Evolutionary conservation across 164 flowering plant genomes (phyloP).

Genomic region (Umbellularia californica): DNA sequence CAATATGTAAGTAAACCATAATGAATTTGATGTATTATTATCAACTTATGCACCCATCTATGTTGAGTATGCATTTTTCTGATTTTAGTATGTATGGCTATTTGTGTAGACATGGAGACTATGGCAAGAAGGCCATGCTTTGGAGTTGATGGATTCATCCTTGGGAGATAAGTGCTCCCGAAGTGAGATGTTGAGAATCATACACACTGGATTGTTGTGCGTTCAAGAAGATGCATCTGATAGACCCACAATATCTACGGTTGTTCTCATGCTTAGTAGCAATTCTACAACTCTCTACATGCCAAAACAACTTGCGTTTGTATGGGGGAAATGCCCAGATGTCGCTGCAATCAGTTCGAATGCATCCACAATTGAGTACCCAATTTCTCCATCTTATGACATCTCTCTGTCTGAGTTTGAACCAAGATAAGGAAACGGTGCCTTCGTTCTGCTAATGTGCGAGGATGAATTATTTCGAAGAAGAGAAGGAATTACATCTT

Average conservation of each 20-base stretch:
- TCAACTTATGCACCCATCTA: too few relatives aligned
- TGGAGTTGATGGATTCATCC: conserved; percentile 6
- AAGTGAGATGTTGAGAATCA: conserved; percentile 3
- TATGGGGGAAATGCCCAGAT: too few relatives aligned
- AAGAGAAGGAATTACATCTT: too few relatives aligned
- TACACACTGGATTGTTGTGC: conserved; percentile 5
- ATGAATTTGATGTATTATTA: neutral
- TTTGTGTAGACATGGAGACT: conserved; percentile 6
- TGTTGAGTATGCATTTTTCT: neutral
- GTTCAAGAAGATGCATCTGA: conserved; percentile 9
- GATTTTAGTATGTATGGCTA: neutral
- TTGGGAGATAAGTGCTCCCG: neutral
- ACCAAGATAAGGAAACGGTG: too few relatives aligned
- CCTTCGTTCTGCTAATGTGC: too few relatives aligned
- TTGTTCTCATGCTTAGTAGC: neutral
- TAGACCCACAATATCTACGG: conserved; percentile 5
- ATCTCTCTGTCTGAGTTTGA: too few relatives aligned
- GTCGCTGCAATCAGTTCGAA: too few relatives aligned
- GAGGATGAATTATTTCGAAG: too few relatives aligned
- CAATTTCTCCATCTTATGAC: too few relatives aligned
- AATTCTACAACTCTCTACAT: neutral
- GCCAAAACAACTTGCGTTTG: neutral
- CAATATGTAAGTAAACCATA: neutral
- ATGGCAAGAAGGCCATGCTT: conserved; percentile 5
- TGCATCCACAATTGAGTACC: too few relatives aligned